phyloP scores from a whole-genome alignment of 345 rosid species.

The Garcia nutans region DNA sequence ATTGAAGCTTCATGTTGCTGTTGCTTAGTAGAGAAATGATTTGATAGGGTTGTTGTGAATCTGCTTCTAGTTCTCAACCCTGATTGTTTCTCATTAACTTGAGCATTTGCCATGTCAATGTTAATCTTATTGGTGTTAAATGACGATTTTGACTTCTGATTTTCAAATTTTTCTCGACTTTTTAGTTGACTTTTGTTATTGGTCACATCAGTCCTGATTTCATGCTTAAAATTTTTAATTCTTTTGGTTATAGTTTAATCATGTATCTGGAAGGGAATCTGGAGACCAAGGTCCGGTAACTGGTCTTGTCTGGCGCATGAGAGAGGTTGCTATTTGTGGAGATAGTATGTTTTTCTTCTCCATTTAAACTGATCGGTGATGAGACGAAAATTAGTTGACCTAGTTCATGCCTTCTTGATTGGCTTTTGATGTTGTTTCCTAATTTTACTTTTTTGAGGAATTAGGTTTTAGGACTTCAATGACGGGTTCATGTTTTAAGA shows the following conservation, averaged over 20 bases:
- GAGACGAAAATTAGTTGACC: neutral
- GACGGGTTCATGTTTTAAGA: neutral
- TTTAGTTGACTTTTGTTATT: slow-evolving; percentile 6
- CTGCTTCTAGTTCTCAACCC: neutral
- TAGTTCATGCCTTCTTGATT: neutral
- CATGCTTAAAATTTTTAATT: neutral
- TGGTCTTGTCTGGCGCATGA: slow-evolving; percentile 69
- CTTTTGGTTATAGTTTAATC: slow-evolving; percentile 41
- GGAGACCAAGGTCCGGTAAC: slow-evolving; percentile 77
- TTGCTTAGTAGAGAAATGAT: neutral
- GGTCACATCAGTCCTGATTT: neutral
- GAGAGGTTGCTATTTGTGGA: slow-evolving; percentile 80
- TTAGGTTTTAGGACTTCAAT: neutral
- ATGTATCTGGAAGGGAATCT: slow-evolving; percentile 85
- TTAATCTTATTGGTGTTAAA: neutral
- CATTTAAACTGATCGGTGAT: neutral
- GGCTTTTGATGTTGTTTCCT: neutral
- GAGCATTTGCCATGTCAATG: neutral
- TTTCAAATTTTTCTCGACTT: neutral
- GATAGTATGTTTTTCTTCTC: slow-evolving; percentile 44
- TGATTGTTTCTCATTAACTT: neutral
- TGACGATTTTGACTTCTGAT: neutral
- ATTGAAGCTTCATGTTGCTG: neutral
- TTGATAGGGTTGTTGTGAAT: neutral
- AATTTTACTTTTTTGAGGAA: neutral